Evolutionary conservation across 306 rosid genomes (phyloP).

Genomic region (Argentina anserina): DNA sequence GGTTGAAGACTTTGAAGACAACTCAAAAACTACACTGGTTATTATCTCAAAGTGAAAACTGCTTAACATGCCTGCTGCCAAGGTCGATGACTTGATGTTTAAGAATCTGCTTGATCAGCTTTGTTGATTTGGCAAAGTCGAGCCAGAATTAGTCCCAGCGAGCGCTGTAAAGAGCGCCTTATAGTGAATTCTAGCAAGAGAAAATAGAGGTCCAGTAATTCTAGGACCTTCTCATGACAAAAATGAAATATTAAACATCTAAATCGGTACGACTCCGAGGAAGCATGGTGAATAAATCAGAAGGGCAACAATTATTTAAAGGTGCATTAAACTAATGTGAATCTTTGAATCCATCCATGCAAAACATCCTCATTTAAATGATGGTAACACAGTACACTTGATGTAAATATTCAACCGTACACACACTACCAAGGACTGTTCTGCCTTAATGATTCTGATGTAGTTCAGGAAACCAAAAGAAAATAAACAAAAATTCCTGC

Average conservation of each 20-base stretch:
- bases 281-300: not conserved
- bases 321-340: not conserved
- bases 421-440: not conserved
- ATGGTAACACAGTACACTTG: not conserved
- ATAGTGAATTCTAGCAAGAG: too few relatives aligned
- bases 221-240: too few relatives aligned
- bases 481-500: constrained; percentile 15
- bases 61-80: too few relatives aligned
- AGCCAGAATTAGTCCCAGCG: too few relatives aligned
- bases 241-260: not conserved
- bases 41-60: too few relatives aligned
- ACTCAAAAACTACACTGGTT: too few relatives aligned
- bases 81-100: too few relatives aligned
- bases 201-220: too few relatives aligned
- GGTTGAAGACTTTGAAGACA: too few relatives aligned
- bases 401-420: not conserved
- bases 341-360: not conserved
- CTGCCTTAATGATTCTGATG: not conserved
- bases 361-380: not conserved
- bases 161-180: too few relatives aligned
- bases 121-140: too few relatives aligned
- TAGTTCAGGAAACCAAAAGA: constrained; percentile 17
- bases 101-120: too few relatives aligned
- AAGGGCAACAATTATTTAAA: not conserved
- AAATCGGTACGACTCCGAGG: not conserved